Percentiles rank a stretch among this genome's conserved stretches.
Evolutionary conservation across 2,329 filamentous ascomycete genomes (phyloP).

Genomic region (Microthyrium microscopicum): DNA sequence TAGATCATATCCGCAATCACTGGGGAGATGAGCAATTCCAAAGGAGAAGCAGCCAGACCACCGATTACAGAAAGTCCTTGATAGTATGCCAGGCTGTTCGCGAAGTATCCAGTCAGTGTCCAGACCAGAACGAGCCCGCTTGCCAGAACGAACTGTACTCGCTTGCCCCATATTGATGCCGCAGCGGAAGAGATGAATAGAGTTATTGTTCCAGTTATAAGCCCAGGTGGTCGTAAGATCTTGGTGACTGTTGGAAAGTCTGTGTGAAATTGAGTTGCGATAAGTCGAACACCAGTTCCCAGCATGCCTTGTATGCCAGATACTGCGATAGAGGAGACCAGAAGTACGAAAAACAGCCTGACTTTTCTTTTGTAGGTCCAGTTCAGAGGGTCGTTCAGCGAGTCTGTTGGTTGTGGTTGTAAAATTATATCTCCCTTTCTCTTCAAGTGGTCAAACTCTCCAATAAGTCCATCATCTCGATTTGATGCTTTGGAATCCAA

Average conservation of each 20-base stretch:
- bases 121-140: conserved; percentile 19
- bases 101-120: conserved; percentile 25
- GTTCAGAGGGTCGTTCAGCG: conserved; percentile 13
- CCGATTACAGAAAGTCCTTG: conserved; percentile 22
- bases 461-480: neutral
- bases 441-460: conserved; percentile 16
- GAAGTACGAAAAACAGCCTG: conserved; percentile 16
- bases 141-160: conserved; percentile 22
- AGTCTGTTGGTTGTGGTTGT: conserved; percentile 10
- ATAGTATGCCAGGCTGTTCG: conserved; percentile 10
- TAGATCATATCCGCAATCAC: conserved; percentile 11
- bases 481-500: conserved; percentile 3
- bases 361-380: conserved; percentile 16
- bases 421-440: conserved; percentile 14
- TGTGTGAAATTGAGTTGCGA: conserved; percentile 4
- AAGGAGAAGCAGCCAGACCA: conserved; percentile 11
- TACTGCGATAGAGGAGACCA: conserved; percentile 18
- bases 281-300: conserved; percentile 2
- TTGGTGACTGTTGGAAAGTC: conserved; percentile 3
- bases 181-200: conserved; percentile 6
- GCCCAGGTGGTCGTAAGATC: conserved; percentile 2
- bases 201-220: conserved; percentile 2
- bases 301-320: conserved; percentile 5
- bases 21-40: conserved; percentile 11
- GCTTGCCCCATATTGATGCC: conserved; percentile 17